A percentile compares a stretch with the other conserved stretches of the same genome.
These are phyloP conservation scores for Roridomyces roridus DNA, from an alignment of 768 basidiomycete genomes.

Conservation along the genomic window DNA sequence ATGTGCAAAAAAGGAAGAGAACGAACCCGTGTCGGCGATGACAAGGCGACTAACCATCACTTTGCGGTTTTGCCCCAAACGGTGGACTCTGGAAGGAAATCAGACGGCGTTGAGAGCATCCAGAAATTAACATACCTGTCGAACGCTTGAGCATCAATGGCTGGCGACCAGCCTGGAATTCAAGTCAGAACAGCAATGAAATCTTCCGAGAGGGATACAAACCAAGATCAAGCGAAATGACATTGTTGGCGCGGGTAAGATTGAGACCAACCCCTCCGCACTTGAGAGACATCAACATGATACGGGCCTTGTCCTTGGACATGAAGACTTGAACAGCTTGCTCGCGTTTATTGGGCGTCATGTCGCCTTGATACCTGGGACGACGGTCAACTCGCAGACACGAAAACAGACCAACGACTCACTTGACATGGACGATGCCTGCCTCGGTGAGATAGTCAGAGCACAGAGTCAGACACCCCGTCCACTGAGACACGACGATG, in stretches of 20 bases:
- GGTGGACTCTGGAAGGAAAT: constrained; percentile 42
- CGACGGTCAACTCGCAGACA: background rate
- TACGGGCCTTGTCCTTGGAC: constrained; percentile 58
- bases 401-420: constrained; percentile 15
- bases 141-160: constrained; percentile 66
- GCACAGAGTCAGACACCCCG: constrained; percentile 52
- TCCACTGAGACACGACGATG: constrained; percentile 77
- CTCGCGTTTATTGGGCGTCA: constrained; percentile 59
- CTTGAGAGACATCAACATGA: constrained; percentile 70
- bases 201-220: no score
- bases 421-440: constrained; percentile 62
- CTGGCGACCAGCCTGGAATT: constrained; percentile 72
- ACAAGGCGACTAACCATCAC: constrained; percentile 64
- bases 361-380: constrained; percentile 68
- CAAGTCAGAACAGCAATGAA: no score
- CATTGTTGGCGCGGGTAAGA: constrained; percentile 66
- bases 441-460: constrained; percentile 63
- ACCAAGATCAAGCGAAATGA: constrained; percentile 62
- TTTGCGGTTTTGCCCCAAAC: constrained; percentile 58
- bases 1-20: background rate
- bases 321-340: constrained; percentile 64
- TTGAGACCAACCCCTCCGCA: constrained; percentile 69
- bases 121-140: constrained; percentile 43
- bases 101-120: background rate
- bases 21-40: constrained; percentile 50